Percentiles rank a stretch among this genome's conserved stretches.
phyloP scores from a whole-genome alignment of 1,284 basidiomycete genomes.

The Trichosporon ovoides region DNA sequence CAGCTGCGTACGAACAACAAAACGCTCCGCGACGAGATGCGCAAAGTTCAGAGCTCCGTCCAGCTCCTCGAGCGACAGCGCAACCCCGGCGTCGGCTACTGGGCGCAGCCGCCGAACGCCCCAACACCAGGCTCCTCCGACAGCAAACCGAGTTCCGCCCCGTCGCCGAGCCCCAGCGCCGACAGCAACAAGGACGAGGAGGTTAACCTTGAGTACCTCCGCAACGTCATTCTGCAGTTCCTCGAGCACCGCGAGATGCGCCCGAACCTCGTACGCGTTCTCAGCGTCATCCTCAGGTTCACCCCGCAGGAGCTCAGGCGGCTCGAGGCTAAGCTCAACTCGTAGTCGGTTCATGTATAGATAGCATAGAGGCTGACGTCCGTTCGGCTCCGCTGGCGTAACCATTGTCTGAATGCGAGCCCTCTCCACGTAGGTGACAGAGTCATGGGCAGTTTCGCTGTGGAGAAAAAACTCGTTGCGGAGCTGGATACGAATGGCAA shows the following conservation, averaged over 20 bases:
- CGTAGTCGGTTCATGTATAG: constrained; percentile 16
- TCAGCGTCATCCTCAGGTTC: constrained; percentile 85
- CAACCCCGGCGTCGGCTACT: constrained; percentile 88
- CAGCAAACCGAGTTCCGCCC: neutral
- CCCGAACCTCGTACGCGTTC: constrained; percentile 81
- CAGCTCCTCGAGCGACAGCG: constrained; percentile 81
- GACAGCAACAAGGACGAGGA: constrained; percentile 67
- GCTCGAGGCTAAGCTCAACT: constrained; percentile 62
- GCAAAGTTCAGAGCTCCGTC: constrained; percentile 85
- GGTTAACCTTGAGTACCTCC: constrained; percentile 87
- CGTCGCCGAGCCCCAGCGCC: constrained; percentile 10
- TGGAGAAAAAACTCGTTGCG: no score
- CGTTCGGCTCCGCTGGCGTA: no score
- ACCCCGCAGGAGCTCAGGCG: constrained; percentile 88
- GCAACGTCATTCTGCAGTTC: constrained; percentile 91
- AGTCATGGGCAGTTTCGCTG: no score
- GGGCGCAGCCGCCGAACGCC: constrained; percentile 52
- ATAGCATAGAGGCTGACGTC: constrained; percentile 40
- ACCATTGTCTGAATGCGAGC: no score
- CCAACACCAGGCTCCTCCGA: neutral
- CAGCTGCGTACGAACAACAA: constrained; percentile 57
- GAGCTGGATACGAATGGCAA: no score
- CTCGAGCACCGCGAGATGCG: constrained; percentile 81
- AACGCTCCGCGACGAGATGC: constrained; percentile 81
- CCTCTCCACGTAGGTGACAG: no score